Evolutionary conservation across 129 eudicot species (phyloP).

Genomic region (Daucus carota): DNA sequence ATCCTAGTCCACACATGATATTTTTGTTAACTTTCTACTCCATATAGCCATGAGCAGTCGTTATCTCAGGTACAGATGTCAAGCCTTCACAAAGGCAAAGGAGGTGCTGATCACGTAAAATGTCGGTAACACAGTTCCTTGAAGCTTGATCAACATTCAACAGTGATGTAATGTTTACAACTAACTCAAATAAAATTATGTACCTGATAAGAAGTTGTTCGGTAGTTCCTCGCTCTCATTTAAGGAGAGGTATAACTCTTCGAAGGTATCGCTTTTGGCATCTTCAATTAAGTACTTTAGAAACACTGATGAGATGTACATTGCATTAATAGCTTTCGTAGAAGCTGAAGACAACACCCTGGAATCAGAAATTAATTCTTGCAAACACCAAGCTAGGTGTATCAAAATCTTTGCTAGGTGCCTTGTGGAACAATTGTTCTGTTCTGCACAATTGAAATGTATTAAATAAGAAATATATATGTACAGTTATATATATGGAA

Average conservation of each 20-base stretch:
- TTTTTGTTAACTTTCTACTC: not conserved
- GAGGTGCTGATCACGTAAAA: not conserved
- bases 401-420: conserved; percentile 81
- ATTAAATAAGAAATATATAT: not conserved
- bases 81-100: not conserved
- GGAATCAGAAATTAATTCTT: conserved; percentile 53
- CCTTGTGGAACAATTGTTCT: conserved; percentile 68
- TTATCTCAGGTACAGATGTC: not conserved
- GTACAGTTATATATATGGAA: not conserved
- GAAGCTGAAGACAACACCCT: conserved; percentile 38
- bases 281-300: conserved; percentile 70
- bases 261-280: conserved; percentile 55
- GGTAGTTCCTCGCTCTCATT: conserved; percentile 61
- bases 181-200: not conserved
- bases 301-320: conserved; percentile 74
- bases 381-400: conserved; percentile 81
- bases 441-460: conserved; percentile 41
- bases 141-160: not conserved
- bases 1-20: not conserved
- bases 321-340: conserved; percentile 72
- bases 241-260: conserved; percentile 55
- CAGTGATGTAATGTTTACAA: not conserved
- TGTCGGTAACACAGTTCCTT: not conserved
- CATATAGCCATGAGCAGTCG: not conserved
- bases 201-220: conserved; percentile 52